Conservation (phyloP, 768 basidiomycete genomes). For the Fomitopsis pulvina region DNA sequence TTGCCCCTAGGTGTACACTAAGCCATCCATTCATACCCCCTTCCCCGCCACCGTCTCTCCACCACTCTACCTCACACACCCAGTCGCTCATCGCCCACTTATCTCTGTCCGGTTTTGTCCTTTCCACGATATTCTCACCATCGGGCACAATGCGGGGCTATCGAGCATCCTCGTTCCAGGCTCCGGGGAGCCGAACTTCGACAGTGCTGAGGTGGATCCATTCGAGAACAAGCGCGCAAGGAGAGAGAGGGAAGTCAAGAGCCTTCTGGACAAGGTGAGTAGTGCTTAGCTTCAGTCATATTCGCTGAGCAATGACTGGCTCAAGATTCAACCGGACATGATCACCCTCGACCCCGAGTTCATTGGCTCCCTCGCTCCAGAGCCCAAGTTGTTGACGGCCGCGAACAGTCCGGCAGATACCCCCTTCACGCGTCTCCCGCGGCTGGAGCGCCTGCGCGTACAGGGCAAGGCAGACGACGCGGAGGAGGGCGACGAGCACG, state of each 20-base stretch:
- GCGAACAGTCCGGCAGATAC: slow-evolving; percentile 37
- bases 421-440: slow-evolving; percentile 67
- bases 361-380: slow-evolving; percentile 61
- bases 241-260: slow-evolving; percentile 86
- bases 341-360: slow-evolving; percentile 80
- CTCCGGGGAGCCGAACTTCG: slow-evolving; percentile 91
- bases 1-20: slow-evolving; percentile 59
- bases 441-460: slow-evolving; percentile 70
- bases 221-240: slow-evolving; percentile 80
- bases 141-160: slow-evolving; percentile 74
- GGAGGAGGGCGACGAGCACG: slow-evolving; percentile 33
- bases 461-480: slow-evolving; percentile 71
- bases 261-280: slow-evolving; percentile 74
- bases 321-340: slow-evolving; percentile 84
- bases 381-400: slow-evolving; percentile 50
- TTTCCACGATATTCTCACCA: slow-evolving; percentile 77
- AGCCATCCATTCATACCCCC: slow-evolving; percentile 55
- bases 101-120: slow-evolving; percentile 78
- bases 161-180: slow-evolving; percentile 89
- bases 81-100: slow-evolving; percentile 75
- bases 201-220: slow-evolving; percentile 89
- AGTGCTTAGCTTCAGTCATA: neutral
- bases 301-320: neutral
- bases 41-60: slow-evolving; percentile 46
- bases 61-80: slow-evolving; percentile 85